These are phyloP conservation scores for Coniochaeta hoffmannii DNA, from an alignment of 2,329 filamentous ascomycete species.

Conservation along the genomic window DNA sequence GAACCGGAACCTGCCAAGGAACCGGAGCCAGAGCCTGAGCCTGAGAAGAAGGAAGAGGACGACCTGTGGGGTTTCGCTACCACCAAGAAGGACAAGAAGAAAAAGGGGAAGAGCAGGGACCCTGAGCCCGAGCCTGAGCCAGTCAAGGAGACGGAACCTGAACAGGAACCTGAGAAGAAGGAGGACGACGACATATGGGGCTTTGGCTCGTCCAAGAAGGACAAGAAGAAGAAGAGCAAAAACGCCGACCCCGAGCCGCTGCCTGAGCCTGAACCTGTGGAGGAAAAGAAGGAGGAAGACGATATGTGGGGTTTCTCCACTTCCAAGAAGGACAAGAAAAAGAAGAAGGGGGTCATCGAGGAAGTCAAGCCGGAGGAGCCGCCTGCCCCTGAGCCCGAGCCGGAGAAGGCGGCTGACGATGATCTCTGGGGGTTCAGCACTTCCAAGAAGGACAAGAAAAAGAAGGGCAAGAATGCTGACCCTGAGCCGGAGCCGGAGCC, in stretches of 20 bases:
- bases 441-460: conserved; percentile 26
- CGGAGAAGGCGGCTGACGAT: conserved; percentile 24
- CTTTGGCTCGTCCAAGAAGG: conserved; percentile 19
- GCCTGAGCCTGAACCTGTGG: conserved; percentile 15
- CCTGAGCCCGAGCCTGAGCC: conserved; percentile 27
- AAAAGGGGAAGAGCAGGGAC: conserved; percentile 16
- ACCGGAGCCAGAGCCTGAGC: conserved; percentile 18
- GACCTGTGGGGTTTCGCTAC: conserved; percentile 23
- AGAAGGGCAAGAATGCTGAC: conserved; percentile 11
- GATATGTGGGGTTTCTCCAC: conserved; percentile 20
- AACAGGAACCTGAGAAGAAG: conserved; percentile 13
- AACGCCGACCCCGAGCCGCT: conserved; percentile 25
- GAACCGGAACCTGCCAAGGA: conserved; percentile 20
- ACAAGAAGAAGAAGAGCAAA: conserved; percentile 40
- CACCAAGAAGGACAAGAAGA: conserved; percentile 19
- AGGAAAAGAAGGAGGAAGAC: conserved; percentile 23
- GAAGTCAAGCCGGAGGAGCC: conserved; percentile 8
- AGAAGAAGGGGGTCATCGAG: conserved; percentile 14
- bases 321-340: conserved; percentile 16
- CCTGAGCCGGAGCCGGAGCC: conserved; percentile 10
- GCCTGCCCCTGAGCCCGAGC: conserved; percentile 26
- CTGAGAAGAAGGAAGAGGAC: conserved; percentile 20
- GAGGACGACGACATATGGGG: conserved; percentile 22
- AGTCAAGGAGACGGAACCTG: conserved; percentile 30
- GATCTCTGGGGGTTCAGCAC: conserved; percentile 20